Base-by-base conservation (phyloP, 306 rosid species). In the Senna tora region DNA sequence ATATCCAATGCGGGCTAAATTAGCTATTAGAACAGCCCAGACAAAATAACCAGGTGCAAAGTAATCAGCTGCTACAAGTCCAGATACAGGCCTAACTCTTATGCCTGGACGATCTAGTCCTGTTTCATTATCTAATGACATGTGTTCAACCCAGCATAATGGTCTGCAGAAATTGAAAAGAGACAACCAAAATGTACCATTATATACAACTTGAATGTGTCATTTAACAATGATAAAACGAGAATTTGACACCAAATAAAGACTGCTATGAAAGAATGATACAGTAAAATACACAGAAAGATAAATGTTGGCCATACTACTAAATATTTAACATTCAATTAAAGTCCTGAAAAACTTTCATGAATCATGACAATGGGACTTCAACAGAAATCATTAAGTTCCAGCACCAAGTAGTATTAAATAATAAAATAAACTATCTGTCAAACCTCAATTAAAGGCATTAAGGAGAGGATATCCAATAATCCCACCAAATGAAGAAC, bases 1-100 rank as follows among this genome's bases (percentile, higher is more conserved):
- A 70, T 90, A 90, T 32, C 96, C 96, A 69, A 90, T 87, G 80
- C 91, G 91, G 55, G 96, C 96, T 83, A 90, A 84, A 79, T 90
- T 90, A 78, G 96, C 96, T 77, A 90, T 90, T 75, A 90, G 83
- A 85, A 90, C 96, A 34, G 96, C 96, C 96, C 96, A 90, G 14
- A 90, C 93, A 77, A 90, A 90, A 81, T 90, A 90, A 86, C 96
- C 96, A 0, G 93, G 96, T 71, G 96, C 93, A 79, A 90, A 90
- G 78, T 90, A 90, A 81, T 90, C 96, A 81, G 96, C 96, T n/a
- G 96, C 96, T 63, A 90, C 96, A 79, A 90, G 96, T 75, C 96
- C 96, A n/a, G 96, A 86, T 34, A 90, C 93, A 63, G 96, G 91
- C 81, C 96, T 87, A 46, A 90, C 87, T 83, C 96, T 81, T 77